These are phyloP conservation scores for Diaporthe sp. DNA, from an alignment of 2,329 filamentous ascomycete genomes.

Conservation along the genomic window DNA sequence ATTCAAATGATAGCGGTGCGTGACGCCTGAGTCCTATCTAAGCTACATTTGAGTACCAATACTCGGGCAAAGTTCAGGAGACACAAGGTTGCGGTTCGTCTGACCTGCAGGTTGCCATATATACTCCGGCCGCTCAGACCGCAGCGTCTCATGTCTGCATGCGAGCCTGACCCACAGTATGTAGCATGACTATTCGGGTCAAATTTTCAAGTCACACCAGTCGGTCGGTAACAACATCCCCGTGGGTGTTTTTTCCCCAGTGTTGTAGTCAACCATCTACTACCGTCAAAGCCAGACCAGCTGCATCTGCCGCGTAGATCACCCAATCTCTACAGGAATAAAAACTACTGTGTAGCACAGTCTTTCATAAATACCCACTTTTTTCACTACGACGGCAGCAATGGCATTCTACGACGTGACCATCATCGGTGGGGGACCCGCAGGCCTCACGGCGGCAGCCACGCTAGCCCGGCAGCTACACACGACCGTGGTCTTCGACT, in stretches of 20 bases:
- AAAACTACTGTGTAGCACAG: rapidly evolving
- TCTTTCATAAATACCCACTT: neutral
- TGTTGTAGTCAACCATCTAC: too few relatives aligned
- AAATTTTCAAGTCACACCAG: neutral
- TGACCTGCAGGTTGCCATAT: neutral
- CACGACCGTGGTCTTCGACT: conserved; percentile 60
- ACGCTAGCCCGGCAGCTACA: conserved; percentile 61
- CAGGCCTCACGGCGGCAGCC: conserved; percentile 59
- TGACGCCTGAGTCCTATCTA: neutral
- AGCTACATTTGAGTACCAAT: neutral
- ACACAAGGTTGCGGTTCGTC: too few relatives aligned
- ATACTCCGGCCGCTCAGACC: neutral
- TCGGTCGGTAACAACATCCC: too few relatives aligned
- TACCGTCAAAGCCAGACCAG: neutral
- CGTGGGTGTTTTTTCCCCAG: too few relatives aligned
- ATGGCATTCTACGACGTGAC: conserved; percentile 44
- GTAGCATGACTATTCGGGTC: conserved; percentile 6
- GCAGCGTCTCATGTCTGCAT: neutral
- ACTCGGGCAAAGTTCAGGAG: neutral
- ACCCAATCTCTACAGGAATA: neutral
- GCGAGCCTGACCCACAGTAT: conserved; percentile 7
- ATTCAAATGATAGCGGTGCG: too few relatives aligned
- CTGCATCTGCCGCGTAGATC: neutral
- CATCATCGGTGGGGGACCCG: conserved; percentile 63
- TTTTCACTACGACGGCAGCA: neutral